Evolutionary conservation across 169 alveolate genomes (phyloP).

Genomic region (Plasmodium fragile): DNA sequence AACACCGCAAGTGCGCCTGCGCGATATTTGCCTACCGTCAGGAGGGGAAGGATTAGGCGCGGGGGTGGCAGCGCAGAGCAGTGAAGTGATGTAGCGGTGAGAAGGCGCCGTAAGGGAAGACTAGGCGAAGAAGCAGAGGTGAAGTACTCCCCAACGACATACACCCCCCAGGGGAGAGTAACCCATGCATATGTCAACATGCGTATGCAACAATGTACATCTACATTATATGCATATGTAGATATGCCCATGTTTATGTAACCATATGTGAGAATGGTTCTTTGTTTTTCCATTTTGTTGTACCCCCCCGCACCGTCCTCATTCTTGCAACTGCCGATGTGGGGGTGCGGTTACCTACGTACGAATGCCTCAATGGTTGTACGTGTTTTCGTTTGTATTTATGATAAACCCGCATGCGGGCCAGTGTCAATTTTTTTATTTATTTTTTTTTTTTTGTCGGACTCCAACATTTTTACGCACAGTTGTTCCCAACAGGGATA

Average conservation of each 20-base stretch:
- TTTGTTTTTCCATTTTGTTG: neutral
- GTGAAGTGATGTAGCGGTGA: neutral
- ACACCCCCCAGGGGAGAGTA: neutral
- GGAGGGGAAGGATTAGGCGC: slow-evolving; percentile 17
- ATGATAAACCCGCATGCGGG: neutral
- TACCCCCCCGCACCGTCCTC: neutral
- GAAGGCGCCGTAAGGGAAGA: neutral
- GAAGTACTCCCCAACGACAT: neutral
- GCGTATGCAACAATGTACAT: neutral
- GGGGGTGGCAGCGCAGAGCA: neutral
- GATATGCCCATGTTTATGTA: neutral
- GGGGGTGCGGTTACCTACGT: neutral
- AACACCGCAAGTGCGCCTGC: slow-evolving; percentile 72
- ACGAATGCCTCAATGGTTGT: neutral
- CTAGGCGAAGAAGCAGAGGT: neutral
- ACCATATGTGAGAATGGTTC: neutral
- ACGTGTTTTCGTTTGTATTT: neutral
- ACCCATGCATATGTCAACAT: neutral
- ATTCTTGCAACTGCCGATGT: neutral
- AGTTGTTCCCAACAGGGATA: neutral
- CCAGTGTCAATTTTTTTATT: neutral
- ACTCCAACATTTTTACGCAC: neutral
- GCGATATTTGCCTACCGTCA: slow-evolving; percentile 71
- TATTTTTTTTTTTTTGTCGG: neutral
- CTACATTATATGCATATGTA: neutral